phyloP scores from a whole-genome alignment of 768 basidiomycete genomes.

The Kwoniella sp. region DNA sequence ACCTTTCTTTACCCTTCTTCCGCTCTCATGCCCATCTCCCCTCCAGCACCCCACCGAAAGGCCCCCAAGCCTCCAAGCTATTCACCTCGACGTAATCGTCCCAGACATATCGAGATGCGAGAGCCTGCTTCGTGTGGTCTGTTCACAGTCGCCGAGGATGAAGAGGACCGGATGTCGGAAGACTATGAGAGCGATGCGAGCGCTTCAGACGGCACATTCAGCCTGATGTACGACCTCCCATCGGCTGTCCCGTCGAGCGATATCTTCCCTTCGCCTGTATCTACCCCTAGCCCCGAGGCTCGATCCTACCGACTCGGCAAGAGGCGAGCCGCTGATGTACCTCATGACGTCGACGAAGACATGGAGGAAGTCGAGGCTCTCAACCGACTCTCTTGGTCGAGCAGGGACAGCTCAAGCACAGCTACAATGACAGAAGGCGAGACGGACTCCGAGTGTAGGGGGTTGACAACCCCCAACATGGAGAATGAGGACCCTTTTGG shows the following conservation, averaged over 20 bases:
- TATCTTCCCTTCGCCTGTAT: constrained; percentile 7
- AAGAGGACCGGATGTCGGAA: constrained; percentile 7
- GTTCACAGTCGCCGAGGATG: constrained; percentile 28
- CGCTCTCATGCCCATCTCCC: constrained; percentile 23
- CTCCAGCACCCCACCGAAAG: constrained; percentile 43
- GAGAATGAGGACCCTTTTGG: constrained; percentile 26
- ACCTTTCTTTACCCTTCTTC: constrained; percentile 46
- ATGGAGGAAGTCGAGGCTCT: constrained; percentile 14
- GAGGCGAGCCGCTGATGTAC: constrained; percentile 3
- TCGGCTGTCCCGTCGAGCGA: constrained; percentile 23
- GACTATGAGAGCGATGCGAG: neutral
- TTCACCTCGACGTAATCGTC: constrained; percentile 41
- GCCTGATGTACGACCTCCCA: constrained; percentile 8
- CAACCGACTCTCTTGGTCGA: constrained; percentile 24
- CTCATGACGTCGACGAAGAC: constrained; percentile 26
- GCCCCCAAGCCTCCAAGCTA: constrained; percentile 65
- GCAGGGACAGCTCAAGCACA: constrained; percentile 5
- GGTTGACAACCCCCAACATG: constrained; percentile 10
- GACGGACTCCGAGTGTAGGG: constrained; percentile 8
- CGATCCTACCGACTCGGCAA: neutral
- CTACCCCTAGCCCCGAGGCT: constrained; percentile 2
- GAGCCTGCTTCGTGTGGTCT: constrained; percentile 30
- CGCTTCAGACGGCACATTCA: neutral
- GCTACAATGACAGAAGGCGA: constrained; percentile 13
- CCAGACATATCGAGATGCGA: constrained; percentile 28